phyloP scores from a whole-genome alignment of 345 rosid species.

The Zanthoxylum bungeanum region DNA sequence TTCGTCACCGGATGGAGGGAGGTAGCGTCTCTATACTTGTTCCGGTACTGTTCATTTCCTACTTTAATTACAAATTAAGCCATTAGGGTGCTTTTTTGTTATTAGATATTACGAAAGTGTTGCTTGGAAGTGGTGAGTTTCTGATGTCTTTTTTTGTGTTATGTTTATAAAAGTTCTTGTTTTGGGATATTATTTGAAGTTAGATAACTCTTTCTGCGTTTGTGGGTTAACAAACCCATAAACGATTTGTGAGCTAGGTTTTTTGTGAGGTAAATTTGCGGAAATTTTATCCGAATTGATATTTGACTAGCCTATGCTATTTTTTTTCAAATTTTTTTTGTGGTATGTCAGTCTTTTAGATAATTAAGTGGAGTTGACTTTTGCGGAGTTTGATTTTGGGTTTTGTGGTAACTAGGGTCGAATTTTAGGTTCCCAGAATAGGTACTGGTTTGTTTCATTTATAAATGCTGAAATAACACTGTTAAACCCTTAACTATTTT shows the following conservation, averaged over 20 bases:
- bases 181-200: background rate
- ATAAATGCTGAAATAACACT: background rate
- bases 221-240: background rate
- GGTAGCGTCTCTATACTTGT: slow-evolving; percentile 95
- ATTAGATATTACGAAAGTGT: slow-evolving; percentile 8
- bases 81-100: slow-evolving; percentile 15
- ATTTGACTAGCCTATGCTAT: slow-evolving; percentile 12
- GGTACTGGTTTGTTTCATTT: background rate
- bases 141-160: background rate
- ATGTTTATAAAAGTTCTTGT: background rate
- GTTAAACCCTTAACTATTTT: background rate
- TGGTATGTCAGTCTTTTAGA: background rate
- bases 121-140: slow-evolving; percentile 15
- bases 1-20: slow-evolving; percentile 99
- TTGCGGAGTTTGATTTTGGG: background rate
- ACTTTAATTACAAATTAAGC: slow-evolving; percentile 27
- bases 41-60: slow-evolving; percentile 81
- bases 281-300: background rate
- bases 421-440: background rate
- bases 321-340: slow-evolving; percentile 15
- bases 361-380: background rate
- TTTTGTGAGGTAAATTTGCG: background rate
- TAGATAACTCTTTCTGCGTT: background rate
- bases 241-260: background rate
- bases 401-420: background rate